Percentiles rank a stretch among this genome's conserved stretches.
phyloP scores from a whole-genome alignment of 345 rosid genomes.

The Aurinia saxatilis region DNA sequence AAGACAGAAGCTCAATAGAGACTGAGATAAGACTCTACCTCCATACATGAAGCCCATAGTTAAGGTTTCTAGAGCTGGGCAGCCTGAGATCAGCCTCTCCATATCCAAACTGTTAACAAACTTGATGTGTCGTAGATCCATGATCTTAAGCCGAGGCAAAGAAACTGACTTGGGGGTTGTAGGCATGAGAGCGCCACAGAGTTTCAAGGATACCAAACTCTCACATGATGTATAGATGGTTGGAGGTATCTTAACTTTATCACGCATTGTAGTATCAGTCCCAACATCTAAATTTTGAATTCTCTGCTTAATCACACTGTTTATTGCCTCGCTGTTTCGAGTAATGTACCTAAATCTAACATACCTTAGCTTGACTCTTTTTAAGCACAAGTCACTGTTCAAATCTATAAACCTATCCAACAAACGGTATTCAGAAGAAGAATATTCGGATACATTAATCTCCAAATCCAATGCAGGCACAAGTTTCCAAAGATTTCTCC shows the following conservation, averaged over 20 bases:
- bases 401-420: not conserved
- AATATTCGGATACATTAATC: not conserved
- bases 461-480: not conserved
- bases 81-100: constrained; percentile 5
- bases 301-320: not conserved
- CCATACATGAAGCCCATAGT: not conserved
- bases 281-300: not conserved
- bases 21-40: not conserved
- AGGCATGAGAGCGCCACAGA: not conserved
- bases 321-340: not conserved
- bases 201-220: constrained; percentile 12
- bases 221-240: constrained; percentile 16
- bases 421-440: not conserved
- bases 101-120: not conserved
- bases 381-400: not conserved
- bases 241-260: constrained; percentile 1
- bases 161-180: not conserved
- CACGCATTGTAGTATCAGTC: not conserved
- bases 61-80: not conserved
- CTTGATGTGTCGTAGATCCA: not conserved
- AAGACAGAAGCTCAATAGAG: not conserved
- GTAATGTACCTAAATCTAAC: not conserved
- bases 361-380: not conserved
- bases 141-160: constrained; percentile 4
- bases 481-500: constrained; percentile 3